Evolutionary conservation across 495 filamentous ascomycete genomes (phyloP), one percentile per base, ranked within the genome.

Genomic region (Xylaria flabelliformis): DNA sequence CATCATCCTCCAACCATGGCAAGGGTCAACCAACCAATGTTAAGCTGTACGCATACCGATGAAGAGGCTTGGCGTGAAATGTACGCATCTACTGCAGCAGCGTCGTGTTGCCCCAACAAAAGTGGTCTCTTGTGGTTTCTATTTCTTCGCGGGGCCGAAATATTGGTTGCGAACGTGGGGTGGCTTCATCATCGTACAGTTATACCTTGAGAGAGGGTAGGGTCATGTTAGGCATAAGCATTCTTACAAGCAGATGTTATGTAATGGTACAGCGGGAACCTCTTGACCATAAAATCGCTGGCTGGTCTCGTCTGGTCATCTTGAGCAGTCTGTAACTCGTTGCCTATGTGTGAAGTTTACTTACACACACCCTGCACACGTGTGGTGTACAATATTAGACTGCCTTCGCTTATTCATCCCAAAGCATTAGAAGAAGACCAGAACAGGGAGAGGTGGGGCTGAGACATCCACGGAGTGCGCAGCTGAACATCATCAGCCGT

Each of bases 401-500:
- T 24, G 21, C 48, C 48, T 36, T 29, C 48, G 19, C 42, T 24
- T 4, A 48, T 36, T 34, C 15, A 17, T 29, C 15, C 13, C 0
- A 53, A 19, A 29, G 8, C 36, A 67, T 24, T n/a, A 67, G 44
- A 55, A 15, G 26, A 44, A 15, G 26, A 44, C 46, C 34, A 56
- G 50, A 56, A 29, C 21, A 12, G 48, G 42, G 19, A 26, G 12
- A 13, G 46, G 69, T 55, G 69, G 59, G 69, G 69, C 48, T 46
- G 32, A 55, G 59, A 56, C 48, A n/a, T 15, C 61, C 59, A 63
- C 34, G 56, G 61, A 64, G 64, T 48, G 48, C 50, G 58, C 68
- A 63, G 59, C 59, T 64, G 69, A 71, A 56, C 69, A 46, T 62
- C 58, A 56, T 71, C 69, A 46, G 34, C 62, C 29, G 26, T 41